phyloP scores from a whole-genome alignment of 83 land plant species.

The Picea abies region DNA sequence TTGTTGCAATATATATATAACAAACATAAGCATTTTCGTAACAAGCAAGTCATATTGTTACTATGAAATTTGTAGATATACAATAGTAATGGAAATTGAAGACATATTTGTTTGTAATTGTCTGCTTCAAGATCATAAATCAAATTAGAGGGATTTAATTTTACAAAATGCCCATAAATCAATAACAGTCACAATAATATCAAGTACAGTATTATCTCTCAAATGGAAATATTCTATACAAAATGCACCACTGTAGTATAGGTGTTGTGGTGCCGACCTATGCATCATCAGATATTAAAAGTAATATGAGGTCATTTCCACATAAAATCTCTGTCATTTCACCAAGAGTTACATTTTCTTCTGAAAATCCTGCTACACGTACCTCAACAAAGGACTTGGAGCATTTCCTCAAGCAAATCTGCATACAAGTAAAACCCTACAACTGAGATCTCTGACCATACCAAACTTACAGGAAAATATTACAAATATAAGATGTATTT shows the following conservation, averaged over 20 bases:
- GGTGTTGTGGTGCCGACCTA: constrained; percentile 7
- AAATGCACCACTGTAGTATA: neutral
- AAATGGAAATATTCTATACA: neutral
- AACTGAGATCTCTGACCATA: neutral
- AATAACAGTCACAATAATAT: neutral
- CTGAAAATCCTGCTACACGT: too few species aligned
- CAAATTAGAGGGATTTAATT: neutral
- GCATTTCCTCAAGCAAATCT: too few species aligned
- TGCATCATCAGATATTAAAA: too few species aligned
- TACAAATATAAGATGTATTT: neutral
- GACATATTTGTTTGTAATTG: constrained; percentile 43
- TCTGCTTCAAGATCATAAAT: constrained; percentile 49
- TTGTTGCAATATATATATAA: too few species aligned
- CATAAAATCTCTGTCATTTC: too few species aligned
- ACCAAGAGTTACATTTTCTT: too few species aligned
- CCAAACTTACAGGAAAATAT: neutral
- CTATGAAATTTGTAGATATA: too few species aligned
- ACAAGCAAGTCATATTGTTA: too few species aligned
- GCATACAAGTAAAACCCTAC: neutral
- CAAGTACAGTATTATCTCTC: neutral
- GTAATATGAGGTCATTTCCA: too few species aligned
- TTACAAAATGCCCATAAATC: neutral
- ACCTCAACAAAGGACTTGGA: too few species aligned
- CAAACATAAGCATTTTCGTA: too few species aligned
- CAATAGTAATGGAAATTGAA: too few species aligned